These are phyloP conservation scores for Lentinula guzmanii DNA, from an alignment of 768 basidiomycete species.

Conservation along the genomic window DNA sequence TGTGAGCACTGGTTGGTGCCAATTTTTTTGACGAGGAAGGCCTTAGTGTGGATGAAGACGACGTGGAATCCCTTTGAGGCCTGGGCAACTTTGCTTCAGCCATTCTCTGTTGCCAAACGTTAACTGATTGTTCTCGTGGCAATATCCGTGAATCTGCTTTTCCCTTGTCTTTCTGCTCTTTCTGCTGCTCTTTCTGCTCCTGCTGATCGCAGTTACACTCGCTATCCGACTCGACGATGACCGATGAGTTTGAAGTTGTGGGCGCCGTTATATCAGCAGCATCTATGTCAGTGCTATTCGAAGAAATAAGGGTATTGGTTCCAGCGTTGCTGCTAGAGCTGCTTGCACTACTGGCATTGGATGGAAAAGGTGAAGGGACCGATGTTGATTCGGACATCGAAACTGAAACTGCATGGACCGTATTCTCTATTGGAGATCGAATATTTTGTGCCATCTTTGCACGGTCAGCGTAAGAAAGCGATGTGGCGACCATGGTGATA, in stretches of 20 bases:
- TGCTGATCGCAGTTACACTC: not conserved
- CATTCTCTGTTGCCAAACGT: slow-evolving; percentile 3
- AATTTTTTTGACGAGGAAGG: not conserved
- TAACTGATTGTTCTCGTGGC: not conserved
- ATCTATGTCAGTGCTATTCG: slow-evolving; percentile 3
- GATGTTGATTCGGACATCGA: slow-evolving; percentile 1
- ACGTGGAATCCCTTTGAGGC: not conserved
- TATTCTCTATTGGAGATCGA: slow-evolving; percentile 6
- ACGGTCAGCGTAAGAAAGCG: slow-evolving; percentile 4
- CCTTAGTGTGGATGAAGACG: not conserved
- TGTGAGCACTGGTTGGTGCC: not conserved
- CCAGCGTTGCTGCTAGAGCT: not conserved
- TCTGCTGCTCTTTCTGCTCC: not conserved
- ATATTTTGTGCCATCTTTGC: slow-evolving; percentile 6
- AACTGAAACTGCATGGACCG: slow-evolving; percentile 2
- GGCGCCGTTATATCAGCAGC: slow-evolving; percentile 2
- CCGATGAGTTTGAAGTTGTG: slow-evolving; percentile 5
- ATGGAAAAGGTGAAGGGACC: not conserved
- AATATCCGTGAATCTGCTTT: not conserved
- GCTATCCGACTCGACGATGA: slow-evolving; percentile 1
- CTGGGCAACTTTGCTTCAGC: not conserved
- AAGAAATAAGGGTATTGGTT: not conserved
- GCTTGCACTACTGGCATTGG: not conserved
- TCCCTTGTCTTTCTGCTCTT: not conserved
- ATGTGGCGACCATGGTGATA: not conserved